Conservation (phyloP, 495 filamentous ascomycete genomes). For the Cercophora newfieldiana region DNA sequence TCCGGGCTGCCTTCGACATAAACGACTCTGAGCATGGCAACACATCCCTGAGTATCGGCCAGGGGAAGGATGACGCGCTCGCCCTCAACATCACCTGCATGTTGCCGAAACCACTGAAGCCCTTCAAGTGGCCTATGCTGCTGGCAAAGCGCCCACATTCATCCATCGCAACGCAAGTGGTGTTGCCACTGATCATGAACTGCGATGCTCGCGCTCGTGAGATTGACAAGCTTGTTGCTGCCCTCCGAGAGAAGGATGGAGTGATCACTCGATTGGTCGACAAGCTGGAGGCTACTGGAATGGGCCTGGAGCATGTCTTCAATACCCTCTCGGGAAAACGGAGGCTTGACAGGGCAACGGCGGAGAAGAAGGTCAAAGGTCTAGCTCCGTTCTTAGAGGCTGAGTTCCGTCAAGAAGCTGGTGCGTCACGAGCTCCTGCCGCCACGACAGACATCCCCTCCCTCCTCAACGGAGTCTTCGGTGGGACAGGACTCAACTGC, state of each 20-base stretch:
- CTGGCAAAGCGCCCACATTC: slow-evolving; percentile 57
- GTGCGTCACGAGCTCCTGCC: slow-evolving; percentile 26
- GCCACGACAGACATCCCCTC: slow-evolving; percentile 36
- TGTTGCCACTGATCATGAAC: slow-evolving; percentile 67
- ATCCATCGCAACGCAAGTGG: slow-evolving; percentile 58
- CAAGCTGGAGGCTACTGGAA: slow-evolving; percentile 69
- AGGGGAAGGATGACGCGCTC: slow-evolving; percentile 43
- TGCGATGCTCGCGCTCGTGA: slow-evolving; percentile 52
- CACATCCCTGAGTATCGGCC: slow-evolving; percentile 40
- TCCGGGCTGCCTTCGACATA: slow-evolving; percentile 60
- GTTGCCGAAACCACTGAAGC: slow-evolving; percentile 65
- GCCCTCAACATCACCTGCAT: slow-evolving; percentile 58
- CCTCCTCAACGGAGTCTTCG: slow-evolving; percentile 40
- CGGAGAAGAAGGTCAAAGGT: slow-evolving; percentile 55
- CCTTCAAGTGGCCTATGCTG: slow-evolving; percentile 68
- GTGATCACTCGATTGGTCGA: slow-evolving; percentile 74
- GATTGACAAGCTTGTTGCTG: slow-evolving; percentile 55
- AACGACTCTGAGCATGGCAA: slow-evolving; percentile 37
- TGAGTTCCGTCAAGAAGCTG: slow-evolving; percentile 45
- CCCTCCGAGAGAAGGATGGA: slow-evolving; percentile 74
- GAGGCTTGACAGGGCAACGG: slow-evolving; percentile 44
- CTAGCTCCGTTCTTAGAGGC: slow-evolving; percentile 53
- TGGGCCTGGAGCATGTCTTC: slow-evolving; percentile 70
- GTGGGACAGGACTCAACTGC: slow-evolving; percentile 30
- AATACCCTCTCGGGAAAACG: slow-evolving; percentile 59